These are phyloP conservation scores for Trichosporon sp. DNA, from an alignment of 1,284 basidiomycete species.

Conservation along the genomic window DNA sequence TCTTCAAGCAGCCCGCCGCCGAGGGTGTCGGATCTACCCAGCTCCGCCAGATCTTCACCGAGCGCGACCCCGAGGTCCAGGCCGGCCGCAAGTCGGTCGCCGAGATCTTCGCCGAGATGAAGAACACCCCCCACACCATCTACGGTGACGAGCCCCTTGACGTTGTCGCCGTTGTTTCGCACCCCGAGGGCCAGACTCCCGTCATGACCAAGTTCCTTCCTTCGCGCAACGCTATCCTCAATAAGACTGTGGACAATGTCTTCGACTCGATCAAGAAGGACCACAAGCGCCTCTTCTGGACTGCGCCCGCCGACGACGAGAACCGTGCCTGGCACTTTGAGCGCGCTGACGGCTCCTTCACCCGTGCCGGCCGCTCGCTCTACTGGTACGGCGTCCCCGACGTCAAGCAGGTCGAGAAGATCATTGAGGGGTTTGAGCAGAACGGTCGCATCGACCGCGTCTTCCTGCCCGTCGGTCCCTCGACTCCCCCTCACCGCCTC, in stretches of 20 bases:
- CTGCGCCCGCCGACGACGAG: slow-evolving; percentile 89
- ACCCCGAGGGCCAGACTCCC: slow-evolving; percentile 82
- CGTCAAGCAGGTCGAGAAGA: slow-evolving; percentile 83
- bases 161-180: slow-evolving; percentile 88
- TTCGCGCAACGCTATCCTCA: slow-evolving; percentile 81
- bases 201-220: slow-evolving; percentile 90
- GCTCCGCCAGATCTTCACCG: slow-evolving; percentile 85
- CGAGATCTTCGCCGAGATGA: slow-evolving; percentile 77
- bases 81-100: slow-evolving; percentile 81
- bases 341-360: slow-evolving; percentile 95
- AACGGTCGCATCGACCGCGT: slow-evolving; percentile 79
- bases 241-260: slow-evolving; percentile 95
- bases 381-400: slow-evolving; percentile 98
- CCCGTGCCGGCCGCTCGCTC: slow-evolving; percentile 79
- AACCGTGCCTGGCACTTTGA: slow-evolving; percentile 98
- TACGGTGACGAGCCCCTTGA: slow-evolving; percentile 98
- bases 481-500: slow-evolving; percentile 61
- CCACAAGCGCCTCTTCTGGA: slow-evolving; percentile 94
- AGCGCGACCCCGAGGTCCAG: slow-evolving; percentile 88
- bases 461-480: slow-evolving; percentile 85
- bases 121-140: slow-evolving; percentile 80
- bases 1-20: slow-evolving; percentile 80
- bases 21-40: slow-evolving; percentile 86
- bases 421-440: slow-evolving; percentile 76
- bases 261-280: slow-evolving; percentile 94